These are phyloP conservation scores for Cystoderma amianthinum DNA, from an alignment of 768 basidiomycete genomes.

Conservation along the genomic window DNA sequence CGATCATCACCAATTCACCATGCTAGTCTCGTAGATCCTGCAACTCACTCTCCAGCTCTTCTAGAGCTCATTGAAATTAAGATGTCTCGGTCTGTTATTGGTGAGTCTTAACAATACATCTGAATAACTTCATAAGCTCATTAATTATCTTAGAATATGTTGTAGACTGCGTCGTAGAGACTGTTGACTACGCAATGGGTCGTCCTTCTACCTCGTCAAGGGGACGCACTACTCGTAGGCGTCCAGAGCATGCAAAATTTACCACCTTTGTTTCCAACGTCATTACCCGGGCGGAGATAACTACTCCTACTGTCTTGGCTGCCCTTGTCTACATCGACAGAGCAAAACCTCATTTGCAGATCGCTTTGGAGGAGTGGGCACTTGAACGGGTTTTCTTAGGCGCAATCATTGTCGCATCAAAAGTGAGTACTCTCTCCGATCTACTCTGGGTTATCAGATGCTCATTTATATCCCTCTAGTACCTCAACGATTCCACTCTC, in stretches of 20 bases:
- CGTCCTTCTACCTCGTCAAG: slow-evolving; percentile 46
- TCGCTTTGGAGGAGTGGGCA: slow-evolving; percentile 80
- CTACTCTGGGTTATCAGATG: slow-evolving; percentile 5
- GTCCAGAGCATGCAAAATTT: slow-evolving; percentile 51
- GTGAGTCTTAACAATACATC: too few relatives aligned
- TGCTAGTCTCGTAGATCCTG: slow-evolving; percentile 53
- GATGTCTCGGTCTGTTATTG: slow-evolving; percentile 53
- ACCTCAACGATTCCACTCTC: slow-evolving; percentile 82
- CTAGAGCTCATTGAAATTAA: slow-evolving; percentile 65
- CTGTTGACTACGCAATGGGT: slow-evolving; percentile 74
- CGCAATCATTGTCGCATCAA: slow-evolving; percentile 81
- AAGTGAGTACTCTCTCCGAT: slow-evolving; percentile 39
- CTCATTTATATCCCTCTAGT: slow-evolving; percentile 31
- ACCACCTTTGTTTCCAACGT: slow-evolving; percentile 61
- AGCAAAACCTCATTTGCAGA: slow-evolving; percentile 73
- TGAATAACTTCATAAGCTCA: too few relatives aligned
- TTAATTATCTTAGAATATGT: slow-evolving; percentile 57
- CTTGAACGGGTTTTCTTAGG: slow-evolving; percentile 89
- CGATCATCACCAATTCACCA: slow-evolving; percentile 30
- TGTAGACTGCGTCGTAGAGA: slow-evolving; percentile 61
- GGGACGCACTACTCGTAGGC: slow-evolving; percentile 39
- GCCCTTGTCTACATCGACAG: slow-evolving; percentile 73
- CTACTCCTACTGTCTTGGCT: slow-evolving; percentile 60
- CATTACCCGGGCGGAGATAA: slow-evolving; percentile 67
- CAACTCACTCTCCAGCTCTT: slow-evolving; percentile 56